A percentile compares a stretch with the other conserved stretches of the same genome.
phyloP scores from a whole-genome alignment of 371 early-diverging fungal genomes.

The Mortierella sp. region DNA sequence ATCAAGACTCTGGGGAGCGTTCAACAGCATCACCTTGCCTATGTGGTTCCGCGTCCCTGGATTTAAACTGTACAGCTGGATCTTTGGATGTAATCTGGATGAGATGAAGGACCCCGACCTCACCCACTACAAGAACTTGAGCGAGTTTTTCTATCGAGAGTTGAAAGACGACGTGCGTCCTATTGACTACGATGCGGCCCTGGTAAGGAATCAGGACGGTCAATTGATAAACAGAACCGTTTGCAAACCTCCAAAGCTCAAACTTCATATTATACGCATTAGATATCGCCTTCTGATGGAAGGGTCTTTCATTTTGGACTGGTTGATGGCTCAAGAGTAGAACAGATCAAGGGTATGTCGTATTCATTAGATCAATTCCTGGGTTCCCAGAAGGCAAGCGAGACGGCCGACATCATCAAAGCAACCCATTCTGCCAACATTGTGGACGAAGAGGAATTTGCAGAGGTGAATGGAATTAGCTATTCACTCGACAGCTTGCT shows the following conservation, averaged over 20 bases:
- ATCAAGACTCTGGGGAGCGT: conserved; percentile 91
- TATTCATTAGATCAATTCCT: conserved; percentile 90
- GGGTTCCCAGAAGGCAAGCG: conserved; percentile 64
- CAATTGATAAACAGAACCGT: too few species aligned
- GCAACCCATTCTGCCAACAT: conserved; percentile 62
- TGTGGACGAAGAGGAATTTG: conserved; percentile 81
- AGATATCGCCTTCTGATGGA: conserved; percentile 93
- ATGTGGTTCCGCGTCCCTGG: conserved; percentile 78
- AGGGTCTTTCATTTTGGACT: conserved; percentile 89
- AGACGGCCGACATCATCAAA: conserved; percentile 57
- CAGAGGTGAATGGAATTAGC: conserved; percentile 90
- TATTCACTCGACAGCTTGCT: conserved; percentile 90
- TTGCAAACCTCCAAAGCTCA: too few species aligned
- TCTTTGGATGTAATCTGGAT: conserved; percentile 92
- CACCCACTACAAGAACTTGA: conserved; percentile 82
- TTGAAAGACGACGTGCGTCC: conserved; percentile 83
- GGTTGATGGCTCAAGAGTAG: conserved; percentile 81
- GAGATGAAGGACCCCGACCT: conserved; percentile 92
- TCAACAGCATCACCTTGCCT: conserved; percentile 89
- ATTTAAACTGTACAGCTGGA: conserved; percentile 80
- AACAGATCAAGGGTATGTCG: conserved; percentile 94
- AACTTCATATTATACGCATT: not conserved
- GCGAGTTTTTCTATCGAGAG: conserved; percentile 92
- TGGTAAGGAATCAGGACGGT: conserved; percentile 60
- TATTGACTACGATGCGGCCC: conserved; percentile 67